Percentiles rank a stretch among this genome's conserved stretches.
Evolutionary conservation across 192 early-diverging fungal species (phyloP).

Genomic region (Neocallimastix lanati): DNA sequence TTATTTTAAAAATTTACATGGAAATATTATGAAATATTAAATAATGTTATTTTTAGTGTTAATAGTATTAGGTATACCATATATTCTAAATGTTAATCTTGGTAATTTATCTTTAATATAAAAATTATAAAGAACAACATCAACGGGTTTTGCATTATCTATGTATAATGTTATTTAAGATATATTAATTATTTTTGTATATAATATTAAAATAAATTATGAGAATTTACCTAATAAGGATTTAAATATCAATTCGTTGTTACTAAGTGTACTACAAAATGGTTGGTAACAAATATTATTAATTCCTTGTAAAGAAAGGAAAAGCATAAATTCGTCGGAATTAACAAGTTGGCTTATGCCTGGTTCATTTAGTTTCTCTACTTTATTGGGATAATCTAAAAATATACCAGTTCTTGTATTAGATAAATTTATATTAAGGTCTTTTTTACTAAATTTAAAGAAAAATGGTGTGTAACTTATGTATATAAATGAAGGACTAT

Average conservation of each 20-base stretch:
- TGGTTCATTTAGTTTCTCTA: not conserved
- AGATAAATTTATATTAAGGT: not conserved
- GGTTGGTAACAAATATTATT: not conserved
- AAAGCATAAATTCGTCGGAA: not conserved
- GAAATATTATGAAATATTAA: no score
- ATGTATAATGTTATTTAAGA: no score
- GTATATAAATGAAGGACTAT: not conserved
- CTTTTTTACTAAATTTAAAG: not conserved
- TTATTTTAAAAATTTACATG: no score
- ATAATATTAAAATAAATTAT: no score
- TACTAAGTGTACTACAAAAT: not conserved
- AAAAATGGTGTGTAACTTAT: not conserved
- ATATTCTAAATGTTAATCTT: not conserved
- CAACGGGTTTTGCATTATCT: not conserved
- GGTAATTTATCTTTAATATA: not conserved
- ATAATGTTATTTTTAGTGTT: not conserved
- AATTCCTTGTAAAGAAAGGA: not conserved
- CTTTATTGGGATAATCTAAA: not conserved
- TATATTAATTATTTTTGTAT: no score
- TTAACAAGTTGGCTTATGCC: not conserved
- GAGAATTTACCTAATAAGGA: not conserved
- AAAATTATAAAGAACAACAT: not conserved
- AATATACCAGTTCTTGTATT: not conserved
- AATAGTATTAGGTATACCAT: not conserved
- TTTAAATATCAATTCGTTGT: not conserved